Evolutionary conservation across 805 yeast species (phyloP), one percentile per base, ranked within the genome.

Genomic region (Schwanniomyces pseudopolymorphus): DNA sequence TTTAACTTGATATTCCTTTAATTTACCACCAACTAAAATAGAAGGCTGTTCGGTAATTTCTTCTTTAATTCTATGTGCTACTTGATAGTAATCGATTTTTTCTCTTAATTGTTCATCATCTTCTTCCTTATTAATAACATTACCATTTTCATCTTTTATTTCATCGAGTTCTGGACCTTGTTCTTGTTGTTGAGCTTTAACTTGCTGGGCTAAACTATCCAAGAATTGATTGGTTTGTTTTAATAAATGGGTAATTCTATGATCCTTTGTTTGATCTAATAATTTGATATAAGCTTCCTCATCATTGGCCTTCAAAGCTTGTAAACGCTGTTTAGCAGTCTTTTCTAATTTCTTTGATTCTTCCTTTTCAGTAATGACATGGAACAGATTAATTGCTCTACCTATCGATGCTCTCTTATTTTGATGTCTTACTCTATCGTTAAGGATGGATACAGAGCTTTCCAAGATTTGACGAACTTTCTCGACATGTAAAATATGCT

Each of bases 261-360:
- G 87, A 69, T 87, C 96, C 63, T 87, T 87, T 3, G 96, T 87
- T 66, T 87, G 90, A 63, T 87, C 94, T 63, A 87, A 76, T 59
- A 87, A 78, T 60, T 87, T 87, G 63, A 87, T 78, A 70, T 87
- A 87, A 2, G 94, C 94, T 61, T 87, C 96, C 66, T 87, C 95
- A 71, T 87, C 96, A 63, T 87, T 87, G 14, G 91, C 87, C 64
- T 85, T 86, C 74, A 87, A 79, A 24, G 94, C 94, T 59, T 85
- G 90, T 67, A 87, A 78, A 80, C 96, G 85, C 62, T 86, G 91
- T 60, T 84, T 87, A n/a, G 95, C 95, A 24, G 84, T 87, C 61
- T 80, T 82, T 64, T 87, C 94, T 50, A 85, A 67, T 64, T 84
- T 79, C 69, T 79, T 85, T 50, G 82, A 80, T 64, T 87, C 94